phyloP scores from a whole-genome alignment of 1,139 yeast genomes.

The Yamadazyma siamensis region DNA sequence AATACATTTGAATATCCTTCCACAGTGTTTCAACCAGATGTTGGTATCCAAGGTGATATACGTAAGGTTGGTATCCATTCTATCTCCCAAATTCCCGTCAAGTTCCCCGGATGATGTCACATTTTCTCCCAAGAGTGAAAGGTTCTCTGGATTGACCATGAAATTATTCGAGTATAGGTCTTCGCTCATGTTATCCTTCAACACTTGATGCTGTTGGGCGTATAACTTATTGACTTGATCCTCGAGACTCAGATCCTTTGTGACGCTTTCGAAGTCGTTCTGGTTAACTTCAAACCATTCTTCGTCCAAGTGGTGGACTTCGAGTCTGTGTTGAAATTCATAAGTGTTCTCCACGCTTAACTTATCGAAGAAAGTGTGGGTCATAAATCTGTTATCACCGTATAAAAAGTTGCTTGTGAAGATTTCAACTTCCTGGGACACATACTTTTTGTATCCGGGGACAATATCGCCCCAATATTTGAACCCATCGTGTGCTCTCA shows the following conservation, averaged over 20 bases:
- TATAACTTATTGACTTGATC: conserved; percentile 18
- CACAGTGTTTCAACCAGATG: conserved; percentile 80
- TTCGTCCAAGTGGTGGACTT: conserved; percentile 16
- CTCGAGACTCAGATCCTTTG: conserved; percentile 16
- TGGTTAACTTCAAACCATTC: conserved; percentile 22
- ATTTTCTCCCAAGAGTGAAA: conserved; percentile 13
- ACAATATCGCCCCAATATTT: conserved; percentile 31
- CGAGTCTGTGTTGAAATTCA: conserved; percentile 8
- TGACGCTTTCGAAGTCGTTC: conserved; percentile 8
- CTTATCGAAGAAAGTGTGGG: conserved; percentile 37
- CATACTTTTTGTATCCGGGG: conserved; percentile 15
- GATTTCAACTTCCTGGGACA: conserved; percentile 11
- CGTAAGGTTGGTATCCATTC: conserved; percentile 55
- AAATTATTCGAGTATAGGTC: conserved; percentile 25
- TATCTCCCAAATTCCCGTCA: conserved; percentile 44
- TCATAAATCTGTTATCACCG: conserved; percentile 42
- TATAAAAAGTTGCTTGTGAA: conserved; percentile 33
- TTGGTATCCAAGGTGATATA: conserved; percentile 71
- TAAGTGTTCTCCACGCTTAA: conserved; percentile 12
- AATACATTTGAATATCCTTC: conserved; percentile 67
- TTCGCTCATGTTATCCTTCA: conserved; percentile 11
- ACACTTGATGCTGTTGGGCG: conserved; percentile 13
- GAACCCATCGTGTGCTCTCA: conserved; percentile 43
- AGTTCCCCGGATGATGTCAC: conserved; percentile 3
- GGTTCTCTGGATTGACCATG: conserved; percentile 21